phyloP scores from a whole-genome alignment of 169 alveolate species.

The Eimeria sp. region DNA sequence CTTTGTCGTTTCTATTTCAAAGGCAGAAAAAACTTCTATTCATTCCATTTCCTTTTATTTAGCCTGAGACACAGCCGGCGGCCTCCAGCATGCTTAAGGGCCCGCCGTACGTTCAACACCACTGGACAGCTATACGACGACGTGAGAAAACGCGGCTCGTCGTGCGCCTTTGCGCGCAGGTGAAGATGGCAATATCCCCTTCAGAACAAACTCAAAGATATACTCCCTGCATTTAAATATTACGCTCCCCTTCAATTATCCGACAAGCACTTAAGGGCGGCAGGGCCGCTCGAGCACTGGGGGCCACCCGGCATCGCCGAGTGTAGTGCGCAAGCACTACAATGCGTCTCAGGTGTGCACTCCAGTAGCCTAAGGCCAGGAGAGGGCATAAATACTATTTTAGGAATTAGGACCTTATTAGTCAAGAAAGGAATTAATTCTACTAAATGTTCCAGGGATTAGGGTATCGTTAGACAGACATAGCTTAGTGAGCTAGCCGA shows the following conservation, averaged over 20 bases:
- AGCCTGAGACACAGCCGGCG: not conserved
- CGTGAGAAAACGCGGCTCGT: not conserved
- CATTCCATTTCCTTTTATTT: not conserved
- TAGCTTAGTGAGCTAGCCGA: too few relatives aligned
- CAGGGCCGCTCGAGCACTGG: constrained; percentile 12
- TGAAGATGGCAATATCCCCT: not conserved
- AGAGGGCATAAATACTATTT: too few relatives aligned
- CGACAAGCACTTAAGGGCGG: not conserved
- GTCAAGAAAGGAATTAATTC: too few relatives aligned
- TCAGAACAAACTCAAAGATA: not conserved
- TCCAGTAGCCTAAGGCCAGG: too few relatives aligned
- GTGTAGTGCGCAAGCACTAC: not conserved
- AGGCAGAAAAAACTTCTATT: not conserved
- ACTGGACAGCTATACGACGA: not conserved
- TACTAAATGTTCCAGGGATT: too few relatives aligned
- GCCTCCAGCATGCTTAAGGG: not conserved
- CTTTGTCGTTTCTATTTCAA: not conserved
- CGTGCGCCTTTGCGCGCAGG: not conserved
- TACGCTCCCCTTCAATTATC: not conserved
- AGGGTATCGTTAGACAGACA: too few relatives aligned
- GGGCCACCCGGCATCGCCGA: not conserved
- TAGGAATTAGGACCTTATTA: too few relatives aligned
- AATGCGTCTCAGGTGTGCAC: too few relatives aligned
- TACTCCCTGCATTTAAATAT: not conserved
- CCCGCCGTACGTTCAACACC: not conserved